A percentile compares a stretch with the other conserved stretches of the same genome.
Evolutionary conservation across 1,139 yeast genomes (phyloP).

Genomic region (Taphrina betulina): DNA sequence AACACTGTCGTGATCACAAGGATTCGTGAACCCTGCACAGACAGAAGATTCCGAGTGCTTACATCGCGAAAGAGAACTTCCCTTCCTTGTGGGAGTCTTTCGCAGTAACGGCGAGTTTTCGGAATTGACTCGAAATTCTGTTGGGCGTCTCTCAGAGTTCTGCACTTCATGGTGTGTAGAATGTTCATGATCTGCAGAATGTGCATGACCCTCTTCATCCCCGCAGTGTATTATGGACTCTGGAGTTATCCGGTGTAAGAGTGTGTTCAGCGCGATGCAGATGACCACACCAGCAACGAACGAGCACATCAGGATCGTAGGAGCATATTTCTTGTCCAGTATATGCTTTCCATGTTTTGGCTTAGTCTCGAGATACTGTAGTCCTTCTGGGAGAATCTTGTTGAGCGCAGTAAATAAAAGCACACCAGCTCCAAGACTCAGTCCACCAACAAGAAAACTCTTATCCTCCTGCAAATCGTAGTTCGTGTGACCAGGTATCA

Average conservation of each 20-base stretch:
- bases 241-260: conserved; percentile 50
- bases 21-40: conserved; percentile 29
- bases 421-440: conserved; percentile 62
- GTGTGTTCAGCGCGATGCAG: conserved; percentile 55
- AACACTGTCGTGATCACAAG: conserved; percentile 3
- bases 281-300: conserved; percentile 55
- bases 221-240: conserved; percentile 32
- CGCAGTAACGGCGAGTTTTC: neutral
- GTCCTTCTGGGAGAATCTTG: conserved; percentile 60
- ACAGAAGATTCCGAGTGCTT: conserved; percentile 7
- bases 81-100: conserved; percentile 1
- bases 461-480: conserved; percentile 28
- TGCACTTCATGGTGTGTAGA: neutral
- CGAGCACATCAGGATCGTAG: conserved; percentile 7
- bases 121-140: too few relatives aligned
- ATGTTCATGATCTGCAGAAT: neutral
- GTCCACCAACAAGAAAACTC: conserved; percentile 55
- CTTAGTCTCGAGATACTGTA: conserved; percentile 44
- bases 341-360: conserved; percentile 34
- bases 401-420: conserved; percentile 60
- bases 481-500: conserved; percentile 8
- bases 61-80: conserved; percentile 1
- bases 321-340: conserved; percentile 38
- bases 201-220: conserved; percentile 10
- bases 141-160: too few relatives aligned